These are phyloP conservation scores for Tardiomyces digboiensis DNA, from an alignment of 1,139 yeast species.

Conservation along the genomic window DNA sequence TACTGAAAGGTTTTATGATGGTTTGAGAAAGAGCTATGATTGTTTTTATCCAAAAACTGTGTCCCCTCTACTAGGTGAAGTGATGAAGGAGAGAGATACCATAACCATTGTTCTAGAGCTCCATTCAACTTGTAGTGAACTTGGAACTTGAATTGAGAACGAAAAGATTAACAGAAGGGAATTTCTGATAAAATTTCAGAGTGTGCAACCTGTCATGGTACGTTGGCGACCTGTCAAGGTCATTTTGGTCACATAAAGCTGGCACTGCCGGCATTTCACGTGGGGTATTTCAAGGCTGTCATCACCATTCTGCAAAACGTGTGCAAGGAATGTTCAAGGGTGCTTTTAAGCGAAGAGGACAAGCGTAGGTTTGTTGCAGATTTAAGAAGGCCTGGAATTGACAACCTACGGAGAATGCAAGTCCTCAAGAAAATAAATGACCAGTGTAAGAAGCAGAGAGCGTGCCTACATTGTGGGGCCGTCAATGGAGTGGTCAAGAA, in stretches of 20 bases:
- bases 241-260: slow-evolving; percentile 98
- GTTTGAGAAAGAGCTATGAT: no score
- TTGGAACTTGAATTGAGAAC: no score
- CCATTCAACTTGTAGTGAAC: no score
- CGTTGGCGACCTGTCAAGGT: slow-evolving; percentile 93
- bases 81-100: no score
- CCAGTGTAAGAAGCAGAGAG: slow-evolving; percentile 77
- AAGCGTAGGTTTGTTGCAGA: slow-evolving; percentile 95
- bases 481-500: slow-evolving; percentile 42
- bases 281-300: slow-evolving; percentile 84
- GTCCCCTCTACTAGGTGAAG: no score
- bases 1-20: neutral
- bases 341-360: slow-evolving; percentile 89
- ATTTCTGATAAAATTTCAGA: slow-evolving; percentile 77
- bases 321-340: slow-evolving; percentile 97
- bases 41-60: no score
- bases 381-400: slow-evolving; percentile 79
- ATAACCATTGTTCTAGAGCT: no score
- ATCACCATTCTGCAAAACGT: slow-evolving; percentile 95
- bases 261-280: slow-evolving; percentile 97
- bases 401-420: slow-evolving; percentile 87
- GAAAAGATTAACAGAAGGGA: slow-evolving; percentile 35
- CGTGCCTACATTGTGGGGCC: slow-evolving; percentile 96
- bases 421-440: slow-evolving; percentile 86
- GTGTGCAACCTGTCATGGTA: slow-evolving; percentile 89